phyloP scores from a whole-genome alignment of 805 yeast genomes.

The Metschnikowia amazonensis region DNA sequence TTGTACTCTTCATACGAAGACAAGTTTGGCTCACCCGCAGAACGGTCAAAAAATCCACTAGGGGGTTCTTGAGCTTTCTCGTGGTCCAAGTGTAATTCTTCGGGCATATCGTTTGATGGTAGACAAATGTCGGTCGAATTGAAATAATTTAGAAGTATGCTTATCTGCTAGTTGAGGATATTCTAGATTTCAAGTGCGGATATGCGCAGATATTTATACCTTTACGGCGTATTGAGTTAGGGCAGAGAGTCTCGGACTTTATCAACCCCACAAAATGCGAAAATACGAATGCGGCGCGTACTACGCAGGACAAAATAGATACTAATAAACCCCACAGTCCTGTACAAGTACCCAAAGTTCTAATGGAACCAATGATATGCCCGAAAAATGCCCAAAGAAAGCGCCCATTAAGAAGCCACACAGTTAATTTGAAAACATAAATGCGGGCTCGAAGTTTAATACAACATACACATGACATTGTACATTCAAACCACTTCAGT shows the following conservation, averaged over 20 bases:
- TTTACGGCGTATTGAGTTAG: neutral
- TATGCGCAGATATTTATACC: slow-evolving; percentile 4
- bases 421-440: no score
- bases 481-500: neutral
- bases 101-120: slow-evolving; percentile 13
- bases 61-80: slow-evolving; percentile 21
- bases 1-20: slow-evolving; percentile 16
- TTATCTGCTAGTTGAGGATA: neutral
- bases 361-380: neutral
- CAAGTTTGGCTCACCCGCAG: slow-evolving; percentile 15
- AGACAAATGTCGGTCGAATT: neutral
- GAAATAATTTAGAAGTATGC: neutral
- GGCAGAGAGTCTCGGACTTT: slow-evolving; percentile 17
- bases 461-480: neutral
- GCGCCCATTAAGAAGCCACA: neutral
- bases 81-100: slow-evolving; percentile 19
- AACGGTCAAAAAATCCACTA: slow-evolving; percentile 18
- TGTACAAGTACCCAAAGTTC: slow-evolving; percentile 1
- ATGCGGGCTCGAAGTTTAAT: neutral
- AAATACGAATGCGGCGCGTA: neutral
- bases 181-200: neutral
- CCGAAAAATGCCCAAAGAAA: neutral
- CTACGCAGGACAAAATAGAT: neutral
- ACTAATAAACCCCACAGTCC: slow-evolving; percentile 3
- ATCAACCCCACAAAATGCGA: slow-evolving; percentile 15